Base-by-base conservation (phyloP, 768 basidiomycete genomes). In the Botryobasidium botryosum region DNA sequence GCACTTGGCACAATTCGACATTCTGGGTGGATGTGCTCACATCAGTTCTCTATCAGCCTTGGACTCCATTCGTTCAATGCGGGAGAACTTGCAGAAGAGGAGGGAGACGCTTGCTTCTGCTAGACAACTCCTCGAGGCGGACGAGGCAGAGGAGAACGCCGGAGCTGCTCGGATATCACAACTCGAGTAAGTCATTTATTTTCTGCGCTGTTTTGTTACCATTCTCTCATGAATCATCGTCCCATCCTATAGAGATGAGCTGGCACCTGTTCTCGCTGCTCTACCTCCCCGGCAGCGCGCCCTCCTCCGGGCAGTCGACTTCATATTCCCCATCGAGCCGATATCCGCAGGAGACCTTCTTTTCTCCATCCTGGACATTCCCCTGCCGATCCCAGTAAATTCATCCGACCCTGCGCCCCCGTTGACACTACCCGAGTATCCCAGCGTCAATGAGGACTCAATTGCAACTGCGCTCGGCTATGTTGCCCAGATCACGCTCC, bases 381-480 rank as follows among this genome's bases (percentile, higher is more conserved):
- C 94, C n/a, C 69, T 99, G 7, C 91, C 94, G 1, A 90, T 96
- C 49, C 87, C 87, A 13, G 53, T 77, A 20, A 65, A 70, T 25
- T 51, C 72, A 4, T 73, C 74, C 43, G 82, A 90, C 52, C 85
- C 88, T 36, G 83, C 81, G 0, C 91, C 91, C 13, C 86, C 91
- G 1, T 63, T 86, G 31, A 65, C 70, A 3, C 58, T 90, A 33
- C 61, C 73, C 27, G 61, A 69, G n/a, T 69, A 75, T 51, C 75
- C 72, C 47, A 73, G 74, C 35, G 71, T 90, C 26, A 86, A 75
- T 32, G 92, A 96, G 61, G 85, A 92, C 41, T 64, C 70, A 2
- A 74, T 90, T 7, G 87, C 94, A 0, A 84, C 86, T 12, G 85
- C 92, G 5, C 65, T 97, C 18, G 94, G 91, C 2, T 90, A 82